phyloP scores from a whole-genome alignment of 2,329 filamentous ascomycete genomes.

The Cryphonectria parasitica region DNA sequence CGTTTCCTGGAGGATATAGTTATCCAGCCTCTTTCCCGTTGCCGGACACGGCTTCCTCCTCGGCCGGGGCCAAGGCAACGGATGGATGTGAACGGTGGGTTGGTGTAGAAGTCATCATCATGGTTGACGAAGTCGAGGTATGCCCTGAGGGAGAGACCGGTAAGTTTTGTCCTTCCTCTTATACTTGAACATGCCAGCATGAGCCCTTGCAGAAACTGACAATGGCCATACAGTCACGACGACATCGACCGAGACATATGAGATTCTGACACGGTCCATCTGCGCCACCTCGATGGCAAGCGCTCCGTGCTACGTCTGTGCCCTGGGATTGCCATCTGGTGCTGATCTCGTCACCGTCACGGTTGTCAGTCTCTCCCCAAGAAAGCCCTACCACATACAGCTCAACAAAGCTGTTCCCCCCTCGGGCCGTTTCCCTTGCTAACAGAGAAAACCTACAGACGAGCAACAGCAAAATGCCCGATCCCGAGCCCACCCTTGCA shows the following conservation, averaged over 20 bases:
- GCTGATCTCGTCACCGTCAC: constrained; percentile 36
- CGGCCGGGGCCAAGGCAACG: constrained; percentile 12
- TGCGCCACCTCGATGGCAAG: constrained; percentile 35
- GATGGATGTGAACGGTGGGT: constrained; percentile 25
- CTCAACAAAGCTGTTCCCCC: too few species aligned
- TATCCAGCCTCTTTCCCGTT: constrained; percentile 21
- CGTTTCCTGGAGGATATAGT: constrained; percentile 21
- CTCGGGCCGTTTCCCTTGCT: too few species aligned
- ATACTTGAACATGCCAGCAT: not conserved
- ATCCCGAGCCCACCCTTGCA: constrained; percentile 33
- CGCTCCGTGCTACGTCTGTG: constrained; percentile 38
- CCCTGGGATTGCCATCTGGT: constrained; percentile 31
- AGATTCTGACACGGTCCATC: constrained; percentile 36
- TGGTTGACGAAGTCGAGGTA: constrained; percentile 28
- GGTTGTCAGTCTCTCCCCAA: constrained; percentile 29
- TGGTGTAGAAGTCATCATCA: constrained; percentile 29
- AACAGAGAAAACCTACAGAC: constrained; percentile 28
- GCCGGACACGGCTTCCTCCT: constrained; percentile 14
- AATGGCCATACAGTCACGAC: constrained; percentile 16
- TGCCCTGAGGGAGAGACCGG: constrained; percentile 28
- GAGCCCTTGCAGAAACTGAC: constrained; percentile 7
- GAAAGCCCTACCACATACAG: not conserved
- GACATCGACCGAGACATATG: constrained; percentile 28
- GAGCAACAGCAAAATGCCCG: constrained; percentile 30
- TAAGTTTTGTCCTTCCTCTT: constrained; percentile 5